These are phyloP conservation scores for Penicillium ucsense DNA, from an alignment of 495 filamentous ascomycete genomes.

Conservation along the genomic window DNA sequence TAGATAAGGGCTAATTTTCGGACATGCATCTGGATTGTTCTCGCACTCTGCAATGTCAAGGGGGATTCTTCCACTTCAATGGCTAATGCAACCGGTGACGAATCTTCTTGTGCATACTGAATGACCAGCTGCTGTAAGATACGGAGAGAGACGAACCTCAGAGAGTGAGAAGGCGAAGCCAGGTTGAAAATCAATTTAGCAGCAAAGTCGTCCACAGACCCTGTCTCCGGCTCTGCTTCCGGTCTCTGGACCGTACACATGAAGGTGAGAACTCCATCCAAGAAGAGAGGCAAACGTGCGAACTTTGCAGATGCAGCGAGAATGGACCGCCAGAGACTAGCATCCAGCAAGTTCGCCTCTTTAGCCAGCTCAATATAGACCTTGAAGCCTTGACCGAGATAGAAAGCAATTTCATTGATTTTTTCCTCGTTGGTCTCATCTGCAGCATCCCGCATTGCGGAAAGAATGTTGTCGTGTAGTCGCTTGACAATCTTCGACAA, in stretches of 20 bases:
- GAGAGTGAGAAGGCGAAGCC: conserved; percentile 55
- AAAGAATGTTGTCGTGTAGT: conserved; percentile 24
- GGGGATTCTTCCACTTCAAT: conserved; percentile 70
- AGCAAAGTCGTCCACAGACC: conserved; percentile 44
- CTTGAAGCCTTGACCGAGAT: conserved; percentile 39
- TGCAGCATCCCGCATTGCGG: conserved; percentile 15
- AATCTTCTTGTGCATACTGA: conserved; percentile 25
- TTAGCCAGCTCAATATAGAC: conserved; percentile 32
- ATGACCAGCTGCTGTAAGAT: conserved; percentile 43
- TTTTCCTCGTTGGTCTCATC: conserved; percentile 13
- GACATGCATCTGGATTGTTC: conserved; percentile 72
- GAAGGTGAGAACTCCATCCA: conserved; percentile 56
- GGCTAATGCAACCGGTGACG: conserved; percentile 38
- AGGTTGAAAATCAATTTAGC: conserved; percentile 61
- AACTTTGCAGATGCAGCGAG: conserved; percentile 51
- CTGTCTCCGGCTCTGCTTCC: conserved; percentile 31
- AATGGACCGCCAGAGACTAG: conserved; percentile 45
- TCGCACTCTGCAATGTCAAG: conserved; percentile 60
- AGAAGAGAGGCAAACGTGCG: conserved; percentile 51
- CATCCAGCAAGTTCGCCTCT: conserved; percentile 32
- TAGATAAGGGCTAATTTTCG: conserved; percentile 63
- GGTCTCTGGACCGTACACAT: conserved; percentile 36
- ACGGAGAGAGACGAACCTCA: conserved; percentile 60
- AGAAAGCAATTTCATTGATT: conserved; percentile 17
- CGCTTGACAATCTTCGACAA: conserved; percentile 24